These are phyloP conservation scores for Austropuccinia psidii DNA, from an alignment of 1,284 basidiomycete species.

Conservation along the genomic window DNA sequence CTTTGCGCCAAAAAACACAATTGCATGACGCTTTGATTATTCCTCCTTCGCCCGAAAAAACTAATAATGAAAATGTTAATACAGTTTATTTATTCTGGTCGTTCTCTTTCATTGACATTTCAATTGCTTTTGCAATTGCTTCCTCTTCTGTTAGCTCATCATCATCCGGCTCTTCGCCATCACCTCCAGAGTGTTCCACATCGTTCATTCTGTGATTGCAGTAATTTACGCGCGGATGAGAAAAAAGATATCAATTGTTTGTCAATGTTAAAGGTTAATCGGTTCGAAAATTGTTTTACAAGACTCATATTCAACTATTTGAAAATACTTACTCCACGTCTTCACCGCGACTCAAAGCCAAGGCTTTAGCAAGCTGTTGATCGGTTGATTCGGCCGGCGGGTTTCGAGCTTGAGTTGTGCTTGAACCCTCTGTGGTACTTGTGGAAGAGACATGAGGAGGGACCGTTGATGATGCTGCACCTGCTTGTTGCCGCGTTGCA, in stretches of 20 bases:
- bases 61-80: too few species aligned
- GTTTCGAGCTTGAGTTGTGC: slow-evolving; percentile 44
- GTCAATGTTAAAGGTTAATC: slow-evolving; percentile 43
- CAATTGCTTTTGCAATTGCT: slow-evolving; percentile 57
- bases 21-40: too few species aligned
- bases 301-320: slow-evolving; percentile 44
- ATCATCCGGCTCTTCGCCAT: slow-evolving; percentile 42
- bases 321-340: slow-evolving; percentile 37
- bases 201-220: slow-evolving; percentile 47
- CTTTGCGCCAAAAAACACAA: too few species aligned
- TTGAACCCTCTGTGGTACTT: slow-evolving; percentile 47
- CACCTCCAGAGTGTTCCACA: slow-evolving; percentile 43
- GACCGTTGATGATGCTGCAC: too few species aligned
- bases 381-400: slow-evolving; percentile 50
- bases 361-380: slow-evolving; percentile 42
- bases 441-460: slow-evolving; percentile 41
- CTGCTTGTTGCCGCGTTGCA: slow-evolving; percentile 46
- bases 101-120: slow-evolving; percentile 34
- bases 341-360: slow-evolving; percentile 42
- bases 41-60: too few species aligned
- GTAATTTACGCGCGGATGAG: slow-evolving; percentile 41
- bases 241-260: slow-evolving; percentile 11
- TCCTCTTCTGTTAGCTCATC: slow-evolving; percentile 53
- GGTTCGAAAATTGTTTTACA: slow-evolving; percentile 47
- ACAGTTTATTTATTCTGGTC: neutral